Evolutionary conservation across 106 monocot genomes (phyloP), one percentile per base, ranked within the genome.

Genomic region (Platanthera guangdongensis): DNA sequence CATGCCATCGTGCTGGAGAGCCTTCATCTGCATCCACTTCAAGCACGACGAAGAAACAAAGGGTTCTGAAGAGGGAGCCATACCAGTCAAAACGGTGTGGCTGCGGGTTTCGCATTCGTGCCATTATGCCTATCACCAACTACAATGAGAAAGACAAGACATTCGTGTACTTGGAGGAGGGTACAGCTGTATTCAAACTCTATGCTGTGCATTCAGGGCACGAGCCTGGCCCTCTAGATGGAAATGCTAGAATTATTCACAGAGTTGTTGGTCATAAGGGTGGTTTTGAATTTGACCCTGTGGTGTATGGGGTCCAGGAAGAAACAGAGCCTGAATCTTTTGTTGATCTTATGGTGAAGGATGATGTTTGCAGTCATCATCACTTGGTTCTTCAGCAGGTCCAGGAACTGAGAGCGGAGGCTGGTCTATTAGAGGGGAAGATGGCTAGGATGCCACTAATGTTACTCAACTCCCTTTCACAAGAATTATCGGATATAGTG

Each of bases 121-220:
- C 96, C 6, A 97, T 97, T 79, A 93, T 97, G 9, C 96, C 96
- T 9, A 97, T 97, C 39, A 68, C 88, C 4, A 97, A 97, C 48
- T 97, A 97, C 51, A 97, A 97, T 77, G 96, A 97, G 72, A 97
- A 97, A 71, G 96, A 97, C 51, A 97, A 93, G 83, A 97, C 85
- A 13, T 97, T 97, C 83, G 93, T 97, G 47, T 97, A 97, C 67
- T 81, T 89, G 69, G 93, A 93, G 78, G 96, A 97, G 76, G 96
- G 96, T 4, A 93, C 84, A 53, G 96, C 96, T 8, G 89, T 97
- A 78, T 97, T 97, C 77, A 97, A 97, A 78, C 68, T 97, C 19
- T 97, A 93, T 79, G 96, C 96, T 19, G 89, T 97, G 73, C 96
- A 97, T 68, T 86, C 96, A 3, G 96, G 96, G 68, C 96, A 97